Evolutionary conservation across 208 protist genomes (phyloP).

Genomic region (Paratrypanosoma confusum): DNA sequence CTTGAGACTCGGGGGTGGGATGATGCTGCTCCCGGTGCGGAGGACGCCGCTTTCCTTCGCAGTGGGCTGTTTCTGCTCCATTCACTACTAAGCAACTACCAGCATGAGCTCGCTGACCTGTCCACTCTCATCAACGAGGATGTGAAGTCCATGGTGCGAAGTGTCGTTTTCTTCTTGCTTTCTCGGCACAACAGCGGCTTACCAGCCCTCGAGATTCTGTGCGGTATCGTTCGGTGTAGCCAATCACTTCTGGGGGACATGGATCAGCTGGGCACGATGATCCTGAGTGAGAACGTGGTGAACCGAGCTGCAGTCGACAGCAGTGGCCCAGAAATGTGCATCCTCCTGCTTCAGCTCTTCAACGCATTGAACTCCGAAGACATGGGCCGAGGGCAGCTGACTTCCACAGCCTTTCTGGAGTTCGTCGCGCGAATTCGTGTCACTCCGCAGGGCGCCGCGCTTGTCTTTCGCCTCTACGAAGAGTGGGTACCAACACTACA

Average conservation of each 20-base stretch:
- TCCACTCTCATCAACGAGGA: constrained; percentile 7
- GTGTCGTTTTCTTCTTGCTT: not conserved
- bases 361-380: too few species aligned
- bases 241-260: constrained; percentile 9
- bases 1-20: too few species aligned
- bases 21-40: too few species aligned
- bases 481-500: too few species aligned
- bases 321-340: constrained; percentile 4
- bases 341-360: constrained; percentile 11
- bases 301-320: not conserved
- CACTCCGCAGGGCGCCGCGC: too few species aligned
- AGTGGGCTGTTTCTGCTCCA: constrained; percentile 15
- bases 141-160: constrained; percentile 5
- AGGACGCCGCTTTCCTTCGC: constrained; percentile 5
- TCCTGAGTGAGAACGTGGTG: constrained; percentile 7
- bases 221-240: constrained; percentile 6
- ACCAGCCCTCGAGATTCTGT: constrained; percentile 7
- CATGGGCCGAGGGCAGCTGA: too few species aligned
- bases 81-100: constrained; percentile 13
- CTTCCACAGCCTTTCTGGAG: too few species aligned
- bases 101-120: constrained; percentile 12
- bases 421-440: too few species aligned
- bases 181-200: constrained; percentile 1
- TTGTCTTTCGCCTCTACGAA: too few species aligned
- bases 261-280: constrained; percentile 2